Conservation (phyloP, 164 flowering plant species). For the Protea cynaroides region DNA sequence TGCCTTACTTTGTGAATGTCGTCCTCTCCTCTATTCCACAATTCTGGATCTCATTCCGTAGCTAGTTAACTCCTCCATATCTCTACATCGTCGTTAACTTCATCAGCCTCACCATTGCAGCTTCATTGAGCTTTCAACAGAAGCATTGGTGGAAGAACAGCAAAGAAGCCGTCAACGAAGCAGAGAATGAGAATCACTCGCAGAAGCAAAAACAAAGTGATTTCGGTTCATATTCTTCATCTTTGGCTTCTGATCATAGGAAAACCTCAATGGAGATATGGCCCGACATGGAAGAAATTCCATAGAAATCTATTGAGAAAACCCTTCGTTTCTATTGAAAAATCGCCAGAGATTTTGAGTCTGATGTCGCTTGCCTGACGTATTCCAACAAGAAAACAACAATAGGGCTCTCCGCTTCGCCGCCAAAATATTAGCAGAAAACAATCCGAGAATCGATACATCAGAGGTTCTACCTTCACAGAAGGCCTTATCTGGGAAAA, state of each 20-base stretch:
- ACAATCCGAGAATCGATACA: neutral
- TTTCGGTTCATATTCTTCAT: neutral
- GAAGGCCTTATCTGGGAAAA: too few relatives aligned
- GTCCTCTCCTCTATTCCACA: conserved; percentile 26
- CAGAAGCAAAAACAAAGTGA: neutral
- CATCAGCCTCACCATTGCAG: conserved; percentile 68
- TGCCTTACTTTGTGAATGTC: conserved; percentile 18
- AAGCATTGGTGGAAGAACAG: conserved; percentile 1
- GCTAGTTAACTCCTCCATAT: conserved; percentile 63
- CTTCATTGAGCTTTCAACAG: conserved; percentile 40
- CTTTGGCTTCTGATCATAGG: neutral
- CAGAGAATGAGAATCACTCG: conserved; percentile 4
- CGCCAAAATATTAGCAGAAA: neutral
- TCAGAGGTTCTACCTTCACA: neutral
- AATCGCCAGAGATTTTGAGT: conserved; percentile 11
- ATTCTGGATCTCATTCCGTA: conserved; percentile 30
- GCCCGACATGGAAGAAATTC: conserved; percentile 2
- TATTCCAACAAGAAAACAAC: neutral
- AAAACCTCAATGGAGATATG: conserved; percentile 1
- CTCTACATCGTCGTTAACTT: conserved; percentile 57
- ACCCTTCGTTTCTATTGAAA: neutral
- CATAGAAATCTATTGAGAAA: conserved; percentile 8
- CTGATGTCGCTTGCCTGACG: conserved; percentile 11
- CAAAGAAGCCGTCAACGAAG: conserved; percentile 2
- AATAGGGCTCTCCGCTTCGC: neutral